Base-by-base conservation (phyloP, 2,329 filamentous ascomycete species). In the Septoria linicola region DNA sequence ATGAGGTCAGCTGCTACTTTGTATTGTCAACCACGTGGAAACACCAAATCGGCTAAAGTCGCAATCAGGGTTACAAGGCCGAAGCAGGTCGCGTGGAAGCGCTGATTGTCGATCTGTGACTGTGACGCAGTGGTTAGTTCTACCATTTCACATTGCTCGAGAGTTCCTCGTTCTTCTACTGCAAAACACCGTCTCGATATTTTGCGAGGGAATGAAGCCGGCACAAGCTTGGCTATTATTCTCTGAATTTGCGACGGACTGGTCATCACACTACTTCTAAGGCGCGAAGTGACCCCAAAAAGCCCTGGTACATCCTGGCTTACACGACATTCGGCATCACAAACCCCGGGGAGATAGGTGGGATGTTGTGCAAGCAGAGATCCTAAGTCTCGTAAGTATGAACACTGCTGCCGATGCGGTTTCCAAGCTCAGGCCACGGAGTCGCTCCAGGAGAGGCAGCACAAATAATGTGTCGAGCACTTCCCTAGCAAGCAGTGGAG, bases 381-480 rank as follows among this genome's bases (percentile, higher is more conserved):
- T n/a, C n/a, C n/a, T n/a, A n/a, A n/a, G n/a, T n/a, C n/a, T n/a
- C n/a, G n/a, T 5, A 34, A 30, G 27, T 25, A 34, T 27, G 44
- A 35, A 48, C 23, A 13, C 36, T 19, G 36, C 21, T 16, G 32
- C 44, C 21, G 44, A 25, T 8, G 27, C 25, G 10, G 19, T 48
- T 7, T 11, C 36, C 20, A n/a, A 19, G 10, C 44, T 41, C 21
- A 35, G 17, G 21, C 35, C 44, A 14, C 60, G 68, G 8, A 57
- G 62, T 54, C 54, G 49, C 25, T 61, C 62, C 51, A 13, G 23
- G 13, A 64, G 63, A 54, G 59, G 54, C 34, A 39, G 56, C 41
- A 56, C 57, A 19, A 65, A 59, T 45, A 65, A 59, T 45, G 45
- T 53, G 19, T 69, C 68, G 3, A 65, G 59, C 14, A 63, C 43